These are phyloP conservation scores for Umbelopsis ramanniana DNA, from an alignment of 192 early-diverging fungal genomes.

Conservation along the genomic window DNA sequence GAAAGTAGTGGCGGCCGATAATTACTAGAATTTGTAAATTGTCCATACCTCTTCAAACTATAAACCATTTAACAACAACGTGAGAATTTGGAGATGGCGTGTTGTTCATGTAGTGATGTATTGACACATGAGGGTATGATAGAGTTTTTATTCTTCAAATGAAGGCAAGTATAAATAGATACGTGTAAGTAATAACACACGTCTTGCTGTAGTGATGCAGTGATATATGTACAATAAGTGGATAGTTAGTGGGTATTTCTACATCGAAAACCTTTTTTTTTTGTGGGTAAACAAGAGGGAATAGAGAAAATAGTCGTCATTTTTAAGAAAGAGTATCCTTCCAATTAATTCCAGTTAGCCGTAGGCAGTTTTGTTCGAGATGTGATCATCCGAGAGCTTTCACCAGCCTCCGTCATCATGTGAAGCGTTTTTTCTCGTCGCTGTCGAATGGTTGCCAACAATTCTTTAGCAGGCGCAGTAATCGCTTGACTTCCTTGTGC, in stretches of 20 bases:
- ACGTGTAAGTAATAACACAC: not conserved
- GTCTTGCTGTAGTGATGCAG: not conserved
- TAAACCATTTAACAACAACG: too few relatives aligned
- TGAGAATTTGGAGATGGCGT: not conserved
- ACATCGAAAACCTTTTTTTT: not conserved
- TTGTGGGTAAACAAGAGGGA: too few relatives aligned
- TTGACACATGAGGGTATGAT: not conserved
- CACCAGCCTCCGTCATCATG: not conserved
- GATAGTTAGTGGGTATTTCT: not conserved
- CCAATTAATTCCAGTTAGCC: constrained; percentile 5
- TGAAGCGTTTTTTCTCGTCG: constrained; percentile 3
- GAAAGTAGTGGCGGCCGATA: not conserved
- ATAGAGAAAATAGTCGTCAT: too few relatives aligned
- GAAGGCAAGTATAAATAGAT: not conserved
- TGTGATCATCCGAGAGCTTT: not conserved
- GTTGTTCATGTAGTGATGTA: not conserved
- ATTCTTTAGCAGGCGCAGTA: not conserved
- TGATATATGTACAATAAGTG: constrained; percentile 15
- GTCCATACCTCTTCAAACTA: not conserved
- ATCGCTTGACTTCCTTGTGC: constrained; percentile 5
- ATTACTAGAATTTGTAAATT: not conserved
- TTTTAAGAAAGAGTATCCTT: too few relatives aligned
- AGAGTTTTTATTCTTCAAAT: not conserved
- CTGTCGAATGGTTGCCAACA: not conserved
- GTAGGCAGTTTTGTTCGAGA: constrained; percentile 5